phyloP scores from a whole-genome alignment of 2,329 filamentous ascomycete genomes.

The Lecanicillium sp. region DNA sequence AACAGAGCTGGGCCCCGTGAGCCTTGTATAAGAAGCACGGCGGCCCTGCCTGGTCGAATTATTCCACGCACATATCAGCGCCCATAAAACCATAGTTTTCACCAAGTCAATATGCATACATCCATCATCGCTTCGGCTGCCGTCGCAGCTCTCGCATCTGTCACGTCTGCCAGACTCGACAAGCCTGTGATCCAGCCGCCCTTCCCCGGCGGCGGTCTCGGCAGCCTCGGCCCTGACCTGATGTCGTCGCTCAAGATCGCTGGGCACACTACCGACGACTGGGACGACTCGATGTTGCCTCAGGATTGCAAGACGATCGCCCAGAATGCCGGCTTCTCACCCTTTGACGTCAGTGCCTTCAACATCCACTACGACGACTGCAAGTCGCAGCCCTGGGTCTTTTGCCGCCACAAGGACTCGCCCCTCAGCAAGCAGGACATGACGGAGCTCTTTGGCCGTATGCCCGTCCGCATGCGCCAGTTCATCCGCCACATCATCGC shows the following conservation, averaged over 20 bases:
- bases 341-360: constrained; percentile 21
- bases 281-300: constrained; percentile 20
- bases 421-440: constrained; percentile 20
- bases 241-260: constrained; percentile 13
- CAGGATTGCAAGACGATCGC: constrained; percentile 18
- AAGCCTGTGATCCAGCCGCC: constrained; percentile 13
- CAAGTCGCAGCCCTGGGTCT: constrained; percentile 22
- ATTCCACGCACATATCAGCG: too few relatives aligned
- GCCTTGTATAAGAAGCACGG: not conserved
- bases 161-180: constrained; percentile 6
- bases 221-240: constrained; percentile 11
- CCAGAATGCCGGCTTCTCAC: constrained; percentile 15
- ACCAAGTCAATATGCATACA: too few relatives aligned
- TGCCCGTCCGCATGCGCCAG: constrained; percentile 25
- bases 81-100: too few relatives aligned
- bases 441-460: constrained; percentile 23
- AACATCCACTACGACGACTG: constrained; percentile 25
- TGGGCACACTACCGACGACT: constrained; percentile 17
- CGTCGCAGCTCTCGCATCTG: constrained; percentile 1
- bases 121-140: not conserved
- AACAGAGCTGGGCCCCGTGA: not conserved
- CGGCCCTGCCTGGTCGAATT: not conserved
- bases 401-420: constrained; percentile 25
- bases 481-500: constrained; percentile 22
- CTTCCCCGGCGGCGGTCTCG: constrained; percentile 11